Conservation (phyloP, 495 filamentous ascomycete species). For the Physcia stellaris region DNA sequence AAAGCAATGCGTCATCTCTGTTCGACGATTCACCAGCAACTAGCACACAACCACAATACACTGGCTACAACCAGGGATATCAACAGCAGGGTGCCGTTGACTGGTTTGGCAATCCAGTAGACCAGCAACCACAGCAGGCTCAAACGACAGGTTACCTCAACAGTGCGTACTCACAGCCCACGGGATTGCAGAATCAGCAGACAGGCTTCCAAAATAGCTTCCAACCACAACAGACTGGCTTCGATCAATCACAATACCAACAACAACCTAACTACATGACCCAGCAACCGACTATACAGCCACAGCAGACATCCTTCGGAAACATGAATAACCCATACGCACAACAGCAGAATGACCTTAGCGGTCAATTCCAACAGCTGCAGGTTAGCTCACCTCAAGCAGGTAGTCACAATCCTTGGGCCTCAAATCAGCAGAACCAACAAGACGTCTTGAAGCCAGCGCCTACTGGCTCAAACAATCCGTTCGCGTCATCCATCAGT, state of each 20-base stretch:
- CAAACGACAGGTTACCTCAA: conserved; percentile 73
- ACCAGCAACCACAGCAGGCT: conserved; percentile 48
- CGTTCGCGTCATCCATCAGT: conserved; percentile 53
- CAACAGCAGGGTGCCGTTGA: conserved; percentile 92
- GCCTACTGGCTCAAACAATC: conserved; percentile 90
- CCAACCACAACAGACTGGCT: conserved; percentile 49
- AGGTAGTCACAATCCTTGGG: conserved; percentile 75
- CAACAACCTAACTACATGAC: conserved; percentile 39
- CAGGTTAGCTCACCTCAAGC: conserved; percentile 46
- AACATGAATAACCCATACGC: conserved; percentile 53
- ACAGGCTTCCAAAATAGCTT: conserved; percentile 54
- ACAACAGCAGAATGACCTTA: conserved; percentile 38
- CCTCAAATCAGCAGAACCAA: conserved; percentile 25
- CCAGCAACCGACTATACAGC: conserved; percentile 40
- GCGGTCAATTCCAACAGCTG: conserved; percentile 31
- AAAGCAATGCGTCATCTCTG: conserved; percentile 69
- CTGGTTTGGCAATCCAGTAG: conserved; percentile 89
- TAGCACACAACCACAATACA: conserved; percentile 55
- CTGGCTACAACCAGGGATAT: conserved; percentile 89
- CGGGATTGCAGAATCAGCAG: conserved; percentile 46
- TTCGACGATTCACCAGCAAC: conserved; percentile 71
- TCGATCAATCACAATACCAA: conserved; percentile 42
- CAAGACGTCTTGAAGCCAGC: conserved; percentile 34
- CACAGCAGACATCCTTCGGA: conserved; percentile 61
- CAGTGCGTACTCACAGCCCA: conserved; percentile 68